These are phyloP conservation scores for Linnemannia schmuckeri DNA, from an alignment of 192 early-diverging fungal genomes.

Conservation along the genomic window DNA sequence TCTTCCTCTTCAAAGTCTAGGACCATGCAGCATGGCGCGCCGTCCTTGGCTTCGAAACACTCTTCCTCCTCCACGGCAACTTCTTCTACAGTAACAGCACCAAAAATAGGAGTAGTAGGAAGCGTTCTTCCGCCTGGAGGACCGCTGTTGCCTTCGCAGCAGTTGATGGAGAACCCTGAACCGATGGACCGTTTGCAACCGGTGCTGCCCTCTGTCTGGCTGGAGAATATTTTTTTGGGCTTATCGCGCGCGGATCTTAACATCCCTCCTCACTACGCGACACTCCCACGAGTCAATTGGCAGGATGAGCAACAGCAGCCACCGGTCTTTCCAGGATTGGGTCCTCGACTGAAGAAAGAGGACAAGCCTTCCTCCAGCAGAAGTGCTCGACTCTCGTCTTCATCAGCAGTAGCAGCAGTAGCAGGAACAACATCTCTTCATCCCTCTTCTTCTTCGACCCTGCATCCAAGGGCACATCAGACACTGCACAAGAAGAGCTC, in stretches of 20 bases:
- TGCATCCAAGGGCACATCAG: neutral
- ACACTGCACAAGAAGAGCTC: conserved; percentile 25
- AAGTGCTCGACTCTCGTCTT: neutral
- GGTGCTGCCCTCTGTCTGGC: conserved; percentile 38
- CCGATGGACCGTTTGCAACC: conserved; percentile 19
- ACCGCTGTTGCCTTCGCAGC: neutral
- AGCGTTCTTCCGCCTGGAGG: neutral
- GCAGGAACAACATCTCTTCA: neutral
- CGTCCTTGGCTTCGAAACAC: neutral
- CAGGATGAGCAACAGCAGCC: conserved; percentile 6
- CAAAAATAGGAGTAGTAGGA: neutral
- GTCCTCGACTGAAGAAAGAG: neutral
- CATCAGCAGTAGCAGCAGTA: neutral
- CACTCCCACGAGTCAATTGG: conserved; percentile 25
- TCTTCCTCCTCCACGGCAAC: neutral
- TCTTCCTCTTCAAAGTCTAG: conserved; percentile 22
- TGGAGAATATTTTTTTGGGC: conserved; percentile 31
- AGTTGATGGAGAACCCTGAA: conserved; percentile 25
- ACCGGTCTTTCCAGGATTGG: conserved; percentile 14
- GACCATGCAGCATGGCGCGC: neutral
- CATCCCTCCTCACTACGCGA: conserved; percentile 39
- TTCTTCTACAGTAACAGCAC: neutral
- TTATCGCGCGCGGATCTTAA: conserved; percentile 21
- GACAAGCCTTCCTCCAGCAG: neutral
- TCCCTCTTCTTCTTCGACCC: neutral